phyloP scores from a whole-genome alignment of 164 flowering plant genomes.

The Sextonia rubra region DNA sequence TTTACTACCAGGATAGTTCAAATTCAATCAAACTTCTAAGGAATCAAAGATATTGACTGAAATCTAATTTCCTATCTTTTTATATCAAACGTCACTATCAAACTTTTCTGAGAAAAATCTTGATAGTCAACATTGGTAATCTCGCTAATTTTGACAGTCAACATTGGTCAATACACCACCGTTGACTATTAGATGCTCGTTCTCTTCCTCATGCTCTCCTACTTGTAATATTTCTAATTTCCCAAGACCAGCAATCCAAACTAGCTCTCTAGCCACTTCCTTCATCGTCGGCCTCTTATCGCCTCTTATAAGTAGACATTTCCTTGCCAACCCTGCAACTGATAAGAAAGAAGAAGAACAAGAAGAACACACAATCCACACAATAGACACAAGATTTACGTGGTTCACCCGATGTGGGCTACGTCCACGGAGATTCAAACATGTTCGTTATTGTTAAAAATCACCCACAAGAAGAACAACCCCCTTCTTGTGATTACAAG shows the following conservation, averaged over 20 bases:
- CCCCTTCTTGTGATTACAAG: no score
- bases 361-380: no score
- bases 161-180: neutral
- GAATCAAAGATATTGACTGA: constrained; percentile 6
- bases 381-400: no score
- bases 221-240: neutral
- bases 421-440: no score
- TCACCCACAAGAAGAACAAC: no score
- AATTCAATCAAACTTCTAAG: neutral
- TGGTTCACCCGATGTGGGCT: no score
- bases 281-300: constrained; percentile 19
- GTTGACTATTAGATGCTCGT: neutral
- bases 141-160: constrained; percentile 9
- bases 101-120: constrained; percentile 6
- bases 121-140: constrained; percentile 2
- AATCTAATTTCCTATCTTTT: neutral
- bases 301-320: constrained; percentile 10
- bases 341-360: no score
- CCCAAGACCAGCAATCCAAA: constrained; percentile 2
- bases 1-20: neutral
- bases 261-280: constrained; percentile 16
- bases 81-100: constrained; percentile 10
- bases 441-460: no score
- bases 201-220: constrained; percentile 11
- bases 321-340: constrained; percentile 11